Evolutionary conservation across 129 eudicot genomes (phyloP).

Genomic region (Kitagawia praeruptora): DNA sequence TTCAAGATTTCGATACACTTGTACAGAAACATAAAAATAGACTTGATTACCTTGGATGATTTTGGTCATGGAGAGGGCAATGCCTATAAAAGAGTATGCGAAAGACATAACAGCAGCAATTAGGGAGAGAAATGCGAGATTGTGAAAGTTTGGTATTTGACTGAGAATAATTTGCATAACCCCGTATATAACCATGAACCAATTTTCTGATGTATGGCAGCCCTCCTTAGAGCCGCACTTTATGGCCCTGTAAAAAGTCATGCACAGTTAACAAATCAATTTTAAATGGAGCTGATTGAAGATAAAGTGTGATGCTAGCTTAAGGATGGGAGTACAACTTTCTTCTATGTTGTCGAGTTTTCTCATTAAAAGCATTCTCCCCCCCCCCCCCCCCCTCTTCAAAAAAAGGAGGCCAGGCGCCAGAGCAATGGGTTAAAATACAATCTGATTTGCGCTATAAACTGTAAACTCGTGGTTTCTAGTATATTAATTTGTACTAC

Average conservation of each 20-base stretch:
- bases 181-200: conserved; percentile 29
- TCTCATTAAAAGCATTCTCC: no score
- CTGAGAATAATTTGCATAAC: conserved; percentile 23
- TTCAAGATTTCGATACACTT: neutral
- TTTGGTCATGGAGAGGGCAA: conserved; percentile 39
- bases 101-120: conserved; percentile 42
- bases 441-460: no score
- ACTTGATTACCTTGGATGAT: conserved; percentile 4
- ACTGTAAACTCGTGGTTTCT: no score
- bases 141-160: conserved; percentile 43
- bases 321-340: no score
- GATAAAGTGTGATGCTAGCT: no score
- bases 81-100: conserved; percentile 37
- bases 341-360: no score
- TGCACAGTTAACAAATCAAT: neutral
- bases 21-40: neutral
- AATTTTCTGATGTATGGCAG: conserved; percentile 27
- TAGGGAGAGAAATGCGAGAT: conserved; percentile 35
- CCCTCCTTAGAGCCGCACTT: conserved; percentile 23
- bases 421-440: no score
- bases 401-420: no score
- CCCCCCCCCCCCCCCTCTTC: no score
- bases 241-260: conserved; percentile 24
- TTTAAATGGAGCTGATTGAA: no score
- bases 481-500: no score